Base-by-base conservation (phyloP, 345 rosid species). In the Camelina sativa region DNA sequence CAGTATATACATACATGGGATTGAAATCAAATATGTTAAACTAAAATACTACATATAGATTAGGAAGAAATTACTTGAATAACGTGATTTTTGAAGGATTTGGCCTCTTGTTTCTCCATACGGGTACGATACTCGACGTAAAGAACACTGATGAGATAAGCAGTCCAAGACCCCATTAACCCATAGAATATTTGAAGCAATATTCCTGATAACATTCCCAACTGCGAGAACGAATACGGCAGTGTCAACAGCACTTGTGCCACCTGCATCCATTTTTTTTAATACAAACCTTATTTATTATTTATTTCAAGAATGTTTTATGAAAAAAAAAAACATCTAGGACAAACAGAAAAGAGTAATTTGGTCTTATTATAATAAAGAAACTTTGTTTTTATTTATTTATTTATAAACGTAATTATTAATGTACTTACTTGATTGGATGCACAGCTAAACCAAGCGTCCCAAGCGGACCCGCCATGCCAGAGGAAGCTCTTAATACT, bases 381-480 rank as follows among this genome's bases (percentile, higher is more conserved):
- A 55, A 30, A 56, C 25, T 65, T 57, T 74, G 56, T 64, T 73
- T 72, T 60, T 9, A 19, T 8, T 5, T 2, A 37, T 8, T 6
- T 10, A 40, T 1, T 15, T 2, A 34, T 15, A 15, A 2, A 1
- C 2, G 7, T 8, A 11, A 17, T 53, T 30, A 30, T 10, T 3
- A 37, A 57, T 57, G 57, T 58, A 25, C 40, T 65, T 81, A 90
- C 98, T 76, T 93, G 98, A 80, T 94, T 94, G 30, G 98, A 94
- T 61, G 98, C 92, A 53, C 98, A 94, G 56, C 97, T 91, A 83
- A 94, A 94, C 98, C 98, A 94, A 30, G 98, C 98, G 67, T 94
- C 98, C 98, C 98, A 94, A 77, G 80, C 88, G 17, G 98, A 94
- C 61, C 98, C 98, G 15, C 98, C 98, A 60, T 94, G 97, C 98